These are phyloP conservation scores for Xerocomellus chrysenteron DNA, from an alignment of 768 basidiomycete species.

Conservation along the genomic window DNA sequence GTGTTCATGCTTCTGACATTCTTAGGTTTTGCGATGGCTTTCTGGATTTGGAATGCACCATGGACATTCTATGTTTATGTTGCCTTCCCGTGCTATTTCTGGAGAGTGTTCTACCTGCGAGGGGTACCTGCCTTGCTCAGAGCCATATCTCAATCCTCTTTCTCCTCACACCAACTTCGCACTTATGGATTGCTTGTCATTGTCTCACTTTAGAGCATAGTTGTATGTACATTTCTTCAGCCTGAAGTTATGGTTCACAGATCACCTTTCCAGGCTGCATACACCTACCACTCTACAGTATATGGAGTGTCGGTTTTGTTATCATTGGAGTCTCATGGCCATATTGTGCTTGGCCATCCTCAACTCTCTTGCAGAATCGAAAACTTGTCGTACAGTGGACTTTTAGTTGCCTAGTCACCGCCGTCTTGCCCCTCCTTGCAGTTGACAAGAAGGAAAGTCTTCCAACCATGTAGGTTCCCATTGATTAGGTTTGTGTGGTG, in stretches of 20 bases:
- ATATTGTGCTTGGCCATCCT: slow-evolving; percentile 44
- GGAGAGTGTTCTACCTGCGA: slow-evolving; percentile 51
- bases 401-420: slow-evolving; percentile 49
- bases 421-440: slow-evolving; percentile 67
- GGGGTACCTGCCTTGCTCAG: slow-evolving; percentile 20
- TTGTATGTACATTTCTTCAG: slow-evolving; percentile 46
- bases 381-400: slow-evolving; percentile 43
- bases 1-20: slow-evolving; percentile 30
- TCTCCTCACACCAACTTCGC: slow-evolving; percentile 22
- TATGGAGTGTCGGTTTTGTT: slow-evolving; percentile 70
- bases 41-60: slow-evolving; percentile 63
- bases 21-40: slow-evolving; percentile 44
- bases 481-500: not conserved
- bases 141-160: slow-evolving; percentile 19
- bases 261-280: slow-evolving; percentile 50
- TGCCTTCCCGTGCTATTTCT: slow-evolving; percentile 75
- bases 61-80: slow-evolving; percentile 76
- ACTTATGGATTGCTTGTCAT: slow-evolving; percentile 36
- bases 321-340: slow-evolving; percentile 70
- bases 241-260: not conserved
- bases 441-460: slow-evolving; percentile 72
- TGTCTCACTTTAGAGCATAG: slow-evolving; percentile 62
- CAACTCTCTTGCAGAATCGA: slow-evolving; percentile 27
- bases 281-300: slow-evolving; percentile 63
- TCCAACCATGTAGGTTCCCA: slow-evolving; percentile 52